phyloP scores from a whole-genome alignment of 352 stramenopile genomes.

The Phytophthora boehmeriae region DNA sequence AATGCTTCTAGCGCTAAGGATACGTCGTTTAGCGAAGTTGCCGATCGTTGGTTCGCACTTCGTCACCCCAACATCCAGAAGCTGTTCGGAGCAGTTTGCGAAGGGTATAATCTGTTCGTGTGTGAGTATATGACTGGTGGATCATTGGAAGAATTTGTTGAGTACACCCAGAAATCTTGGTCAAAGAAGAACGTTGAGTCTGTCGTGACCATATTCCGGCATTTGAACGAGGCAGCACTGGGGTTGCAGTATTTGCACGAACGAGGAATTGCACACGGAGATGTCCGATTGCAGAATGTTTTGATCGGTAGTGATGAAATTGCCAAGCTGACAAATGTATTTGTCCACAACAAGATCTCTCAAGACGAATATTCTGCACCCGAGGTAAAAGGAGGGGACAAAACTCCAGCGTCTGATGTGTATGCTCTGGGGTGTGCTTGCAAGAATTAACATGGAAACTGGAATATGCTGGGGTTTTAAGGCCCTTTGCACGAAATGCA shows the following conservation, averaged over 20 bases:
- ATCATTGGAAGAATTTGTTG: background rate
- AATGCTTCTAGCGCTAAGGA: background rate
- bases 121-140: background rate
- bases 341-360: too few relatives aligned
- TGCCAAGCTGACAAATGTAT: slow-evolving; percentile 12
- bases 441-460: too few relatives aligned
- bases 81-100: background rate
- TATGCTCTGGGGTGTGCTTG: too few relatives aligned
- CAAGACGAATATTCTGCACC: too few relatives aligned
- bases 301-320: slow-evolving; percentile 10
- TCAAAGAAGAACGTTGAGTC: background rate
- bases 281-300: slow-evolving; percentile 9
- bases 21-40: background rate
- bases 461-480: too few relatives aligned
- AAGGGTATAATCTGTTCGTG: background rate
- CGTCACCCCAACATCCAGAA: background rate
- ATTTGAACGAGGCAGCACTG: slow-evolving; percentile 10
- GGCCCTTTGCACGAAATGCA: too few relatives aligned
- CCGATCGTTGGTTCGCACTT: background rate
- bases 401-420: too few relatives aligned
- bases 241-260: slow-evolving; percentile 24
- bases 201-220: background rate
- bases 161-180: slow-evolving; percentile 1
- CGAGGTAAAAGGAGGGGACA: too few relatives aligned
- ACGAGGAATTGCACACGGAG: slow-evolving; percentile 1